Conservation (phyloP, 192 early-diverging fungal species). For the Mortierella hygrophila region DNA sequence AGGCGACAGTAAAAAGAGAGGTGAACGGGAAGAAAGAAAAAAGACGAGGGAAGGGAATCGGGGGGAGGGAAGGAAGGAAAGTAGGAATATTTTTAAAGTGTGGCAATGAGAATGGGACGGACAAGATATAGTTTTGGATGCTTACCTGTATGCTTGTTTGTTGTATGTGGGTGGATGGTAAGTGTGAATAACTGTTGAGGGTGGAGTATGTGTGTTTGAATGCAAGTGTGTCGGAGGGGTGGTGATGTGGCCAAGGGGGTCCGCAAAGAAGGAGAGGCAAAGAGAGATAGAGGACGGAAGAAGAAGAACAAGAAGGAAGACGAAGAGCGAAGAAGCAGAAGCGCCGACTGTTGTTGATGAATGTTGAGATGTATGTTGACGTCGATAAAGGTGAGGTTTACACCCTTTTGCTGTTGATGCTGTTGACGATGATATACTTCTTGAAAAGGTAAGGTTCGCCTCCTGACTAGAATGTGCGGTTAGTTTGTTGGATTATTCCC, state of each 20-base stretch:
- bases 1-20: neutral
- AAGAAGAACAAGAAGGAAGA: neutral
- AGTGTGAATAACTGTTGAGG: neutral
- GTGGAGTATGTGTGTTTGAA: neutral
- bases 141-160: too few relatives aligned
- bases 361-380: neutral
- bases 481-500: neutral
- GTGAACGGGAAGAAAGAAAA: too few relatives aligned
- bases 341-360: neutral
- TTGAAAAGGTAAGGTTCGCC: neutral
- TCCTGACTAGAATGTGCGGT: neutral
- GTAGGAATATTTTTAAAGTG: slow-evolving; percentile 1
- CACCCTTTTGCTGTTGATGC: neutral
- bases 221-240: neutral
- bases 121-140: neutral
- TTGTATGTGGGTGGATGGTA: neutral
- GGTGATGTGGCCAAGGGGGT: slow-evolving; percentile 14
- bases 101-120: slow-evolving; percentile 8
- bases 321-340: neutral
- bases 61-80: neutral
- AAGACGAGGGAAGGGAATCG: neutral
- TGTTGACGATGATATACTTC: neutral
- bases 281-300: neutral
- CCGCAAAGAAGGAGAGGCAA: neutral
- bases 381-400: neutral